These are phyloP conservation scores for Mycena rebaudengoi DNA, from an alignment of 768 basidiomycete genomes.

Conservation along the genomic window DNA sequence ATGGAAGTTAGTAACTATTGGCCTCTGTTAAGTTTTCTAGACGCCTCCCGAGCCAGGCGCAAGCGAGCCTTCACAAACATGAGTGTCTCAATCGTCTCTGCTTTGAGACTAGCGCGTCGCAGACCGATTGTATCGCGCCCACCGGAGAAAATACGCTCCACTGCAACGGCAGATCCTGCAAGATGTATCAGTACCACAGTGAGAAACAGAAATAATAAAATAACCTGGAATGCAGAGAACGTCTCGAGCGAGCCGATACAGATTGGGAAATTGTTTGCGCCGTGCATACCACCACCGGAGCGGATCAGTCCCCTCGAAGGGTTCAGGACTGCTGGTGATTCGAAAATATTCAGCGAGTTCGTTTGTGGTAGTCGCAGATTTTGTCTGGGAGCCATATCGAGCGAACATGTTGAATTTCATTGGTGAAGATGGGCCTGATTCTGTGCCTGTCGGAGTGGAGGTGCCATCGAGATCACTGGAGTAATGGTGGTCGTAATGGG, in stretches of 20 bases:
- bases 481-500: background rate
- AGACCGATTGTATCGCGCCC: no score
- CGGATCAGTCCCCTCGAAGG: slow-evolving; percentile 24
- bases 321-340: slow-evolving; percentile 7
- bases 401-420: background rate
- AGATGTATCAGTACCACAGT: no score
- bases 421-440: background rate
- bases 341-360: slow-evolving; percentile 28
- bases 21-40: no score
- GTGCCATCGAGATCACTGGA: background rate
- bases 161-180: no score
- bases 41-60: no score
- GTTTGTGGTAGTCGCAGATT: background rate
- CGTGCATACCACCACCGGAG: slow-evolving; percentile 30
- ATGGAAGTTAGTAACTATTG: no score
- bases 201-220: no score
- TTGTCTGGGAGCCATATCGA: background rate
- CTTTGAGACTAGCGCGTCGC: no score
- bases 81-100: no score
- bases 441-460: background rate
- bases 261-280: slow-evolving; percentile 28
- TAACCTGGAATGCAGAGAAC: slow-evolving; percentile 32
- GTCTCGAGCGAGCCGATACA: slow-evolving; percentile 27
- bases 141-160: no score
- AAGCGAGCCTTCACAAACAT: no score